phyloP scores from a whole-genome alignment of 192 early-diverging fungal species.

The Coemansia sp. region DNA sequence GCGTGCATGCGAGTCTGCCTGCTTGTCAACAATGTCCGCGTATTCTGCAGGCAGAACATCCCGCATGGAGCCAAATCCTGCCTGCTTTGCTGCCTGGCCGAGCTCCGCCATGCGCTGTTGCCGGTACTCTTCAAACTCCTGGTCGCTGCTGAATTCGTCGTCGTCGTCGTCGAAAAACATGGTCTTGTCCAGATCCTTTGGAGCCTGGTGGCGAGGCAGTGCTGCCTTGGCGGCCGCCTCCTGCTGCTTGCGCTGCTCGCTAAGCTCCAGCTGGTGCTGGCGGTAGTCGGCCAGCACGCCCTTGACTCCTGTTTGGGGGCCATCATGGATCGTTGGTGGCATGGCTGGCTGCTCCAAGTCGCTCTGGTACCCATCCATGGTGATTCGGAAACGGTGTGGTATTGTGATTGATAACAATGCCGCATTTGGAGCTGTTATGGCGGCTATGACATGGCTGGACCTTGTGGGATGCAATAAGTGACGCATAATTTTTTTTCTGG shows the following conservation, averaged over 20 bases:
- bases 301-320: constrained; percentile 49
- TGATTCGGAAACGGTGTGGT: constrained; percentile 7
- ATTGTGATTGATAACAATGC: not conserved
- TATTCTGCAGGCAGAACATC: constrained; percentile 36
- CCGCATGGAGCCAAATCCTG: constrained; percentile 11
- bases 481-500: too few relatives aligned
- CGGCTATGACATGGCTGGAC: too few relatives aligned
- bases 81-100: constrained; percentile 7
- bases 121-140: constrained; percentile 33
- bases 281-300: constrained; percentile 48
- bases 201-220: not conserved
- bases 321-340: constrained; percentile 6
- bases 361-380: not conserved
- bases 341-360: constrained; percentile 6
- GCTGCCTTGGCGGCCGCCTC: constrained; percentile 11
- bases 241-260: constrained; percentile 1
- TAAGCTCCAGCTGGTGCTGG: constrained; percentile 16
- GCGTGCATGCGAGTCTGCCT: constrained; percentile 8
- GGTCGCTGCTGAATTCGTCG: constrained; percentile 18
- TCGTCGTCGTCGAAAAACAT: constrained; percentile 21
- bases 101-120: constrained; percentile 23
- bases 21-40: constrained; percentile 40
- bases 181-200: not conserved
- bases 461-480: too few relatives aligned
- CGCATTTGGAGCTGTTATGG: too few relatives aligned